Base-by-base conservation (phyloP, 495 filamentous ascomycete genomes). In the Xylaria acuta region DNA sequence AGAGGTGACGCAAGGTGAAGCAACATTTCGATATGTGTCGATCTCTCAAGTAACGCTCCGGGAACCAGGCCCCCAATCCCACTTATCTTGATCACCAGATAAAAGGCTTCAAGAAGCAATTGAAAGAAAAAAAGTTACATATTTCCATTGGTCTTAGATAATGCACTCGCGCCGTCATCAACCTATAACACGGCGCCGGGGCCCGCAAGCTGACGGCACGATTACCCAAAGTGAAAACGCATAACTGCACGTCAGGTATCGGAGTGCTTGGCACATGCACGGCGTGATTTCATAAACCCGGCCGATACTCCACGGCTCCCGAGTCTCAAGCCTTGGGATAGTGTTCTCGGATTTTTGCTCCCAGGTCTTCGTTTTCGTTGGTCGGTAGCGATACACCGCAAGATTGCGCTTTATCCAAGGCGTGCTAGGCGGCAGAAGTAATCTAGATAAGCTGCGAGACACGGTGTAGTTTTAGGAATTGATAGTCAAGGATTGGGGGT, bases 81-180 rank as follows among this genome's bases (percentile, higher is more conserved):
- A 25, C 38, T 12, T 43, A 64, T 40, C 38, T 43, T 9, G 43
- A 43, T 64, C 38, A 64, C 43, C 20, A 67, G 65, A 67, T 64
- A 64, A 64, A 64, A 22, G 14, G 60, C 36, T 1, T n/a, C 22
- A 27, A 43, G 36, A 67, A 30, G 34, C n/a, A 56, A 40, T 36
- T 56, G 34, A 49, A 30, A 30, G 6, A 20, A 41, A 22, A 25
- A 41, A 54, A 41, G 22, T 67, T 67, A 67, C 65, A 67, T 67
- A 67, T 67, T 67, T 67, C 65, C 49, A 67, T 67, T 67, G 65
- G 65, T 67, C 65, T 67, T 67, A 67, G 65, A 67, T 67, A 67
- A 56, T 11, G 65, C 65, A 56, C 49, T n/a, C 11, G 65, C 32
- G 32, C 34, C 65, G 22, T 30, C 65, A 49, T 67, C 65, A 40